A percentile compares a stretch with the other conserved stretches of the same genome.
These are phyloP conservation scores for Venturia asperata DNA, from an alignment of 2,329 filamentous ascomycete genomes.

Conservation along the genomic window DNA sequence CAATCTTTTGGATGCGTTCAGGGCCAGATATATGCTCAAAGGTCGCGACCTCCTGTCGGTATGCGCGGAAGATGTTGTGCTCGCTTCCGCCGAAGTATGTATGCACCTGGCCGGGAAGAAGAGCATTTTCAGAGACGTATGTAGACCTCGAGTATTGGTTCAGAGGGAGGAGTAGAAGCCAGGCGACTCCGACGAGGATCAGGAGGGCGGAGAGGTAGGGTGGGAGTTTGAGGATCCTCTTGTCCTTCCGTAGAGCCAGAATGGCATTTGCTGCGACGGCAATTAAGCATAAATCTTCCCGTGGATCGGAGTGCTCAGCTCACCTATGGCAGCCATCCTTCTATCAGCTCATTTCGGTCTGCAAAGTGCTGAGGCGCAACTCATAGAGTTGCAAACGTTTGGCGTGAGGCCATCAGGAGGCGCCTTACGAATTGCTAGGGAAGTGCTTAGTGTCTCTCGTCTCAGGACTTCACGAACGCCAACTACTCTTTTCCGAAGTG, in stretches of 20 bases:
- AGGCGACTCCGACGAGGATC: slow-evolving; percentile 76
- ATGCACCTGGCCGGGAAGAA: slow-evolving; percentile 91
- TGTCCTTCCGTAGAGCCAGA: slow-evolving; percentile 68
- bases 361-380: neutral
- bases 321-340: slow-evolving; percentile 8
- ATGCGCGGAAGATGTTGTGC: slow-evolving; percentile 87
- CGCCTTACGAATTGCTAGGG: neutral
- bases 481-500: neutral
- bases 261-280: slow-evolving; percentile 42
- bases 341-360: neutral
- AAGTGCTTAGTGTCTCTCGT: neutral
- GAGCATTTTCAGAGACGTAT: slow-evolving; percentile 95
- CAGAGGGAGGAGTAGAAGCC: slow-evolving; percentile 83
- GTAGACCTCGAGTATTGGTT: slow-evolving; percentile 86
- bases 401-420: neutral
- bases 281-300: neutral
- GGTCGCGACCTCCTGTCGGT: slow-evolving; percentile 71
- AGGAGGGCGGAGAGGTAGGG: slow-evolving; percentile 82
- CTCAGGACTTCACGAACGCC: neutral
- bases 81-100: slow-evolving; percentile 97
- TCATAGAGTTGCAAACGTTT: neutral
- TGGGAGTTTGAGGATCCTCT: slow-evolving; percentile 72
- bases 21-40: slow-evolving; percentile 41
- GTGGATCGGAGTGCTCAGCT: neutral
- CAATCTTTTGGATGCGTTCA: slow-evolving; percentile 59